These are phyloP conservation scores for Wickerhamiella dianesei DNA, from an alignment of 805 yeast genomes.

Conservation along the genomic window DNA sequence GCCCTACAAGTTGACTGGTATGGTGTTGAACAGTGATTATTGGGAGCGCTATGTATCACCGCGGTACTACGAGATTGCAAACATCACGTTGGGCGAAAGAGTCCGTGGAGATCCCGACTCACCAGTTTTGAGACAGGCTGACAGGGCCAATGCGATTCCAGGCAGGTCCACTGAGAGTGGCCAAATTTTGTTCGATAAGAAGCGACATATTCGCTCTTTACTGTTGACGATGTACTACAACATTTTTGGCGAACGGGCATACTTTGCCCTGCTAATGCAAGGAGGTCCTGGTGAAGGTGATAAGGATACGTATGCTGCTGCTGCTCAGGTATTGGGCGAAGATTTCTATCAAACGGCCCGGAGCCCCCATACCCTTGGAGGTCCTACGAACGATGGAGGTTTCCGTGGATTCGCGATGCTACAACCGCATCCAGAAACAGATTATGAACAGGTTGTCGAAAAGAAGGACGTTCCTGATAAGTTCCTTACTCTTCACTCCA, in stretches of 20 bases:
- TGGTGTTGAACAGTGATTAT: slow-evolving; percentile 71
- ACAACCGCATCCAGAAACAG: slow-evolving; percentile 55
- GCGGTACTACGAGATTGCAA: slow-evolving; percentile 53
- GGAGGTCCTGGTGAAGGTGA: slow-evolving; percentile 70
- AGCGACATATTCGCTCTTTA: slow-evolving; percentile 42
- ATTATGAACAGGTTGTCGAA: slow-evolving; percentile 26
- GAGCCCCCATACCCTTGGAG: slow-evolving; percentile 28
- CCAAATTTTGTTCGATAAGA: slow-evolving; percentile 45
- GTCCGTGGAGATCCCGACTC: slow-evolving; percentile 21
- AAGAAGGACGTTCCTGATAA: neutral
- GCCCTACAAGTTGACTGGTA: slow-evolving; percentile 40
- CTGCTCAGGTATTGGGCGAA: slow-evolving; percentile 48
- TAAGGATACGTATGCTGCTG: slow-evolving; percentile 63
- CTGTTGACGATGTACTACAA: slow-evolving; percentile 53
- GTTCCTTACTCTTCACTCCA: slow-evolving; percentile 16
- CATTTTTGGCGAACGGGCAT: slow-evolving; percentile 45
- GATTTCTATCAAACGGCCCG: slow-evolving; percentile 41
- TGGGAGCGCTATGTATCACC: slow-evolving; percentile 81
- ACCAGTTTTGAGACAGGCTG: slow-evolving; percentile 36
- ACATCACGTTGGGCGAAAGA: slow-evolving; percentile 33
- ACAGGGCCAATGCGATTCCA: slow-evolving; percentile 53
- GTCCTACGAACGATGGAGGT: slow-evolving; percentile 4
- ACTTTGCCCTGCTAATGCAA: slow-evolving; percentile 46
- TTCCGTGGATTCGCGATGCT: slow-evolving; percentile 36
- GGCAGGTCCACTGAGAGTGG: slow-evolving; percentile 58